Base-by-base conservation (phyloP, 1,284 basidiomycete species). In the Mixia osmundae region DNA sequence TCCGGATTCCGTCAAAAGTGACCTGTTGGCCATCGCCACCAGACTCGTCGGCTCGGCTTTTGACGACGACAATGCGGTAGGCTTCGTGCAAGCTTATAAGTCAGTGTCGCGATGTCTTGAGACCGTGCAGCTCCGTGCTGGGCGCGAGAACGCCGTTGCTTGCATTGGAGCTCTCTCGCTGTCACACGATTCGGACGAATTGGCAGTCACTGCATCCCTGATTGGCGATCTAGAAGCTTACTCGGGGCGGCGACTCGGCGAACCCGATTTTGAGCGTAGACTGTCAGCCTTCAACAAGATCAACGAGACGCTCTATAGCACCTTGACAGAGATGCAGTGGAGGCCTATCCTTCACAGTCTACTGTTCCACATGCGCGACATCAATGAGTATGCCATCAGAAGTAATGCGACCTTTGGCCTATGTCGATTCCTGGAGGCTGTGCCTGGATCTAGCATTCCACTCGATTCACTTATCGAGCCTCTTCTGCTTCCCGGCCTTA, bases 191-290 rank as follows among this genome's bases (percentile, higher is more conserved):
- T 64, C 76, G 39, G 42, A 57, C 0, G 53, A 61, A 2, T 58
- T 80, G 21, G 49, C 56, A 15, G 47, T 51, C 2, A 51, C 76
- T 1, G 62, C 71, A 0, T 55, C 61, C 7, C 54, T 85, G 3
- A 52, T 82, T 27, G 64, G 65, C 9, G 67, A 69, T 1, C 65
- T 97, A 42, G 97, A 97, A 50, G 71, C 87, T 0, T 95, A 73
- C 55, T 87, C 82, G 1, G 57, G 56, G 1, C 75, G 69, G 47
- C 67, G 82, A 11, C 56, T 89, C 25, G 83, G 91, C 36, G 85
- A 97, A 53, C 78, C 83, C 2, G 82, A 97, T 54, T 94, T 94
- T 49, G 80, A 94, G 44, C 66, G 68, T 30, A 75, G 89, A 3
- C 62, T 97, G 11, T 55, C 58, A 2, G 85, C 80, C 0, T 94